phyloP scores from a whole-genome alignment of 129 eudicot genomes.

The Oenanthe sinensis region DNA sequence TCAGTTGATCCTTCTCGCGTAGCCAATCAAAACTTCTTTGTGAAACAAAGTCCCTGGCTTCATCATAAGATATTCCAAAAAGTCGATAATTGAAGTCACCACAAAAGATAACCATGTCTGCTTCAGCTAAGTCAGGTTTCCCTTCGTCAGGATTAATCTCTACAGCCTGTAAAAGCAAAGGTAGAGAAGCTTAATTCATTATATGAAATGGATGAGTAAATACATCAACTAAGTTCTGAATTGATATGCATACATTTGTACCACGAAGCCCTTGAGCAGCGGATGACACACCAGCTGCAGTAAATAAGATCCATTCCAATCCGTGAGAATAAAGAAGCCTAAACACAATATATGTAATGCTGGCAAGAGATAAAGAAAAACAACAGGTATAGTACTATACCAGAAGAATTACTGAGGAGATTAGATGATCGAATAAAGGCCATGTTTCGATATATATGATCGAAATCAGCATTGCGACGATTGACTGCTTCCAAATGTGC shows the following conservation, averaged over 20 bases:
- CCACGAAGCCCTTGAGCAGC: slow-evolving; percentile 69
- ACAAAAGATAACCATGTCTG: slow-evolving; percentile 77
- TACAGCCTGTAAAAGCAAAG: slow-evolving; percentile 29
- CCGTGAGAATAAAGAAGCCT: slow-evolving; percentile 73
- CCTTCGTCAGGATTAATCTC: slow-evolving; percentile 65
- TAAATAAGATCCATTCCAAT: slow-evolving; percentile 62
- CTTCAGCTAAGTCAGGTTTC: slow-evolving; percentile 88
- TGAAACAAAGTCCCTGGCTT: slow-evolving; percentile 96
- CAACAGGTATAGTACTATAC: slow-evolving; percentile 73
- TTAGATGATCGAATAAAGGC: slow-evolving; percentile 53
- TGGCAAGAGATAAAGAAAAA: slow-evolving; percentile 66
- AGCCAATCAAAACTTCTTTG: slow-evolving; percentile 98
- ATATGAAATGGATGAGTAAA: not conserved
- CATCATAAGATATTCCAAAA: slow-evolving; percentile 95
- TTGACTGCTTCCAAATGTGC: slow-evolving; percentile 98
- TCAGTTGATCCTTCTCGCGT: slow-evolving; percentile 84
- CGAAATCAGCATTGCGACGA: slow-evolving; percentile 87
- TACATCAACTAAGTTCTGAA: slow-evolving; percentile 4
- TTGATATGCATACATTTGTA: slow-evolving; percentile 37
- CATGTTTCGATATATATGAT: slow-evolving; percentile 72
- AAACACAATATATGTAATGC: slow-evolving; percentile 51
- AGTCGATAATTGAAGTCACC: slow-evolving; percentile 96
- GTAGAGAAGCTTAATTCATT: not conserved
- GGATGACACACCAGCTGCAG: slow-evolving; percentile 82
- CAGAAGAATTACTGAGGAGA: slow-evolving; percentile 56